phyloP scores from a whole-genome alignment of 176 grass and related monocot species.

The Pontederia paniculata region DNA sequence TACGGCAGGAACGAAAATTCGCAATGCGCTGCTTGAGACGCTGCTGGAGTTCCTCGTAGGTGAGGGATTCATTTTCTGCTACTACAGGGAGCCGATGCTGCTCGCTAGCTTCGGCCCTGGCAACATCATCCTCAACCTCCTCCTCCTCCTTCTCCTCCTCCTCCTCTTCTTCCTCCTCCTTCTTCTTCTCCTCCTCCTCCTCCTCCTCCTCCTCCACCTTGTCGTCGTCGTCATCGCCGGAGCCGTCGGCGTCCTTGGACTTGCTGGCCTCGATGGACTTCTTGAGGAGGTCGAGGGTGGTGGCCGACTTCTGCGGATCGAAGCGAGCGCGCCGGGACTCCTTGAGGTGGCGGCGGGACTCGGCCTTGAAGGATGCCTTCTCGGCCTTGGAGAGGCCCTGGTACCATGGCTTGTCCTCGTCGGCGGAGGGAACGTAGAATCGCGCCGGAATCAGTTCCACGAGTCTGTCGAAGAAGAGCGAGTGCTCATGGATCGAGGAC shows the following conservation, averaged over 20 bases:
- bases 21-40: constrained; percentile 41
- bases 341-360: constrained; percentile 61
- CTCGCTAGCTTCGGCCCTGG: background rate
- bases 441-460: constrained; percentile 74
- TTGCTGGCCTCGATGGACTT: constrained; percentile 26
- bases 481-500: constrained; percentile 26
- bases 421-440: constrained; percentile 45
- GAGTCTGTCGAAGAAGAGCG: constrained; percentile 67
- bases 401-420: constrained; percentile 68
- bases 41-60: constrained; percentile 63
- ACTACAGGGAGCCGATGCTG: constrained; percentile 1
- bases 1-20: constrained; percentile 46
- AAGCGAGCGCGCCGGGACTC: constrained; percentile 53
- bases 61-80: constrained; percentile 43
- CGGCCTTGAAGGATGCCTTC: constrained; percentile 53
- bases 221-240: constrained; percentile 3
- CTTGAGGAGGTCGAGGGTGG: constrained; percentile 70
- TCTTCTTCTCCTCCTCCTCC: constrained; percentile 17
- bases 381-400: constrained; percentile 61
- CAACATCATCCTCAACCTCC: constrained; percentile 14
- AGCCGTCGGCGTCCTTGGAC: constrained; percentile 16
- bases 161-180: background rate
- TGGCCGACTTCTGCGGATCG: constrained; percentile 36
- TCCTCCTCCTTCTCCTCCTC: constrained; percentile 18
- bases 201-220: constrained; percentile 20